Evolutionary conservation across 2,329 filamentous ascomycete species (phyloP), one percentile per base, ranked within the genome.

Genomic region (Penicillium sp.): DNA sequence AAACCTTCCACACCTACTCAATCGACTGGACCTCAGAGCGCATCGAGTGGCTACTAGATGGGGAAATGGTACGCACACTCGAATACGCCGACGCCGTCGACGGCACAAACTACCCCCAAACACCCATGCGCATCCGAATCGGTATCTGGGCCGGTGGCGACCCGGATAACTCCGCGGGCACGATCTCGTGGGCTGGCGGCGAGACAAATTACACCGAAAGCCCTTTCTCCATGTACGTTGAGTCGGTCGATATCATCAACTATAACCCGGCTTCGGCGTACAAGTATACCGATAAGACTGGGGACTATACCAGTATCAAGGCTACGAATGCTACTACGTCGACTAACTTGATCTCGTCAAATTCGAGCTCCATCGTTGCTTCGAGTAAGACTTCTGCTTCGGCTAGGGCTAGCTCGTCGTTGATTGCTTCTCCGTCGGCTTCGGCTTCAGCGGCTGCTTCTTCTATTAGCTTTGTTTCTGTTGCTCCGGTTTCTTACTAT

Each of bases 151-250:
- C 85, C 39, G 88, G 86, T 58, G 88, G 88, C 52, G 76, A 78
- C 59, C 63, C 74, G 8, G 63, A 60, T 48, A 74, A 78, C 58
- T 49, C 64, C 8, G 50, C 67, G 37, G 76, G 75, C 10, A 88
- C 85, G 1, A 83, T 87, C 46, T 76, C 85, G 53, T 90, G 88
- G 88, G 88, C 88, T 51, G 87, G 87, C 52, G 88, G 88, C 56
- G 68, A 78, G 51, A 90, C 88, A 26, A 81, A 91, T 70, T 92
- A 86, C 70, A 69, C 71, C 43, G 69, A 82, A 24, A 86, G 79
- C 0, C 89, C 89, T 0, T 92, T 84, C 76, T 85, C 80, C 63
- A 92, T 92, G 89, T 85, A 83, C 55, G 82, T 93, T 60, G 83
- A 89, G 77, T 84, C 81, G 20, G 75, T 85, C 35, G 78, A 80